Conservation (phyloP, 257 asterid species). For the Solanum chmielewskii region DNA sequence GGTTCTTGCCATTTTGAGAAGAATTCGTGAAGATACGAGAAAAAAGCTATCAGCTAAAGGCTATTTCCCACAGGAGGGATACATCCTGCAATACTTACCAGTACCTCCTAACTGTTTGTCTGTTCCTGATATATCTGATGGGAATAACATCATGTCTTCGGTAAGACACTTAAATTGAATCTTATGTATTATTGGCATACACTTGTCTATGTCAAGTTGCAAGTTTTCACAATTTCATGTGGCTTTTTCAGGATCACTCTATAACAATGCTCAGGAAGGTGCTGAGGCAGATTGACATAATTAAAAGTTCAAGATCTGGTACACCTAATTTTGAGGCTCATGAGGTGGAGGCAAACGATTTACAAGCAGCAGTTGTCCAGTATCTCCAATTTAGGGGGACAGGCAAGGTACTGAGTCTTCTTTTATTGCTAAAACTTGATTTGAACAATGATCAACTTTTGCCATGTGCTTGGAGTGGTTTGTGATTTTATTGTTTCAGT, state of each 20-base stretch:
- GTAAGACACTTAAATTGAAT: slow-evolving; percentile 28
- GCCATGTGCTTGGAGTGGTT: not conserved
- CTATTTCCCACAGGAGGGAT: slow-evolving; percentile 85
- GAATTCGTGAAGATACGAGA: slow-evolving; percentile 53
- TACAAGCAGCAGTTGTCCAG: slow-evolving; percentile 77
- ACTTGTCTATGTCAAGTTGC: slow-evolving; percentile 1
- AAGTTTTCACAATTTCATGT: slow-evolving; percentile 4
- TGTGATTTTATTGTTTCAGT: not conserved
- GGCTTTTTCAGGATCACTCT: slow-evolving; percentile 68
- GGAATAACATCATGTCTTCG: slow-evolving; percentile 75
- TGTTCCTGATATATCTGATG: slow-evolving; percentile 95
- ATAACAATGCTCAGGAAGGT: slow-evolving; percentile 75
- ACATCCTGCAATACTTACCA: slow-evolving; percentile 61
- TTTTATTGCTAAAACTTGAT: not conserved
- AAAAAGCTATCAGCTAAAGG: slow-evolving; percentile 60
- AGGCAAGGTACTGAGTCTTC: slow-evolving; percentile 58
- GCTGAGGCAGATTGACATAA: slow-evolving; percentile 69
- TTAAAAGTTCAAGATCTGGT: slow-evolving; percentile 89
- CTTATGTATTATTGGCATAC: slow-evolving; percentile 5
- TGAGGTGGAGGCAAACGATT: slow-evolving; percentile 71
- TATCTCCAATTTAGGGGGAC: slow-evolving; percentile 86
- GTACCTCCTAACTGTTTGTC: slow-evolving; percentile 98
- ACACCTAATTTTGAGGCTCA: slow-evolving; percentile 83
- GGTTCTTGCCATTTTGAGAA: slow-evolving; percentile 56
- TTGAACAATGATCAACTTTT: not conserved